phyloP scores from a whole-genome alignment of 805 yeast species.

The Lachancea meyersii region DNA sequence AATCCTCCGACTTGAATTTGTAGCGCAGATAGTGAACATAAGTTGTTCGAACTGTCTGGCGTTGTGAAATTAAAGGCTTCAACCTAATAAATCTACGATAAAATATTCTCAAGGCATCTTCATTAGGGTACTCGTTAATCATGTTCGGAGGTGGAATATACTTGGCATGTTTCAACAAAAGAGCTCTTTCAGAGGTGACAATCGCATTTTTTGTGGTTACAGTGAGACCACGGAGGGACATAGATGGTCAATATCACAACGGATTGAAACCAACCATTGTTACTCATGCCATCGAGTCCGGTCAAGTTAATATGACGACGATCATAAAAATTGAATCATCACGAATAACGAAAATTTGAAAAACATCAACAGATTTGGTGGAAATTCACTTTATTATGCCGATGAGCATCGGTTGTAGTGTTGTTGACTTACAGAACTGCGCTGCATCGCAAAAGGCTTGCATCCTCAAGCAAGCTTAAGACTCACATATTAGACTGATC shows the following conservation, averaged over 20 bases:
- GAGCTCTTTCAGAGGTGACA: slow-evolving; percentile 14
- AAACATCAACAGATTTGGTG: not conserved
- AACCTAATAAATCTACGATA: slow-evolving; percentile 28
- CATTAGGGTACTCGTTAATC: slow-evolving; percentile 5
- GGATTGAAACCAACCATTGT: not conserved
- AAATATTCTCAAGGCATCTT: slow-evolving; percentile 6
- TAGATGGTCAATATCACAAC: not conserved
- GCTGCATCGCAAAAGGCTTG: not conserved
- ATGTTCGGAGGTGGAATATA: slow-evolving; percentile 11
- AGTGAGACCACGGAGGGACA: slow-evolving; percentile 5
- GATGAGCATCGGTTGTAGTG: slow-evolving; percentile 2
- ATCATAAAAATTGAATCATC: not conserved
- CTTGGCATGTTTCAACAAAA: slow-evolving; percentile 14
- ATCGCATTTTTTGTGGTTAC: slow-evolving; percentile 20
- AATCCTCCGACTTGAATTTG: slow-evolving; percentile 28
- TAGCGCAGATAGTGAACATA: slow-evolving; percentile 26
- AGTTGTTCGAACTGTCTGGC: slow-evolving; percentile 22
- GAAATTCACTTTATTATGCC: not conserved
- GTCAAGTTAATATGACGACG: too few relatives aligned
- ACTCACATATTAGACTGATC: too few relatives aligned
- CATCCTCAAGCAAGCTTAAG: too few relatives aligned
- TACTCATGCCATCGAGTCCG: too few relatives aligned
- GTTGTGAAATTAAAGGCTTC: slow-evolving; percentile 23
- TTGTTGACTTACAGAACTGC: too few relatives aligned
- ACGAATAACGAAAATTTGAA: not conserved